These are phyloP conservation scores for Heterobasidion annosum DNA, from an alignment of 1,284 basidiomycete genomes.

Conservation along the genomic window DNA sequence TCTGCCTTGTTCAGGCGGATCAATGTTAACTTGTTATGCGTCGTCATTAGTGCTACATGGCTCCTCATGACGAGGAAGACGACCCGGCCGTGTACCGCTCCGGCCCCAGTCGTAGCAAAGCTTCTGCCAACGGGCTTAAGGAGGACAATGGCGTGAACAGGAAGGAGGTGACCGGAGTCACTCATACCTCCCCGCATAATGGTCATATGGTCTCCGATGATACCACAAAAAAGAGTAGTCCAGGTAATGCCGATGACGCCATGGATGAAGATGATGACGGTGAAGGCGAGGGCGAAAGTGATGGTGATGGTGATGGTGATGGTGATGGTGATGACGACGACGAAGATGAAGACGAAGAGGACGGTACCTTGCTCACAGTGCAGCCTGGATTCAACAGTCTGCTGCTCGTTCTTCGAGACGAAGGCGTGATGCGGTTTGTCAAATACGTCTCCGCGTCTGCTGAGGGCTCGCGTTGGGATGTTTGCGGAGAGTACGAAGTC, in stretches of 20 bases:
- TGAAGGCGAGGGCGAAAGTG: conserved; percentile 19
- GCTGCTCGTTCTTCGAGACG: conserved; percentile 85
- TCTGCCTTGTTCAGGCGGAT: neutral
- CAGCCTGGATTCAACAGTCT: conserved; percentile 90
- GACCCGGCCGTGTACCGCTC: conserved; percentile 92
- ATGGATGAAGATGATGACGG: conserved; percentile 17
- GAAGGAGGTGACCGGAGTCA: no score
- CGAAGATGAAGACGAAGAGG: conserved; percentile 66
- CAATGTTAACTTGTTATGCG: neutral
- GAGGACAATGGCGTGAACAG: conserved; percentile 13
- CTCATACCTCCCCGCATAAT: no score
- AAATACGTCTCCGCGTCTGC: conserved; percentile 90
- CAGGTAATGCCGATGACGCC: conserved; percentile 14
- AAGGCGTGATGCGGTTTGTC: conserved; percentile 89
- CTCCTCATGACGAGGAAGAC: conserved; percentile 86
- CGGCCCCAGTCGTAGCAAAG: conserved; percentile 40
- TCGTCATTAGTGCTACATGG: conserved; percentile 76
- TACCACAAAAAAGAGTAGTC: conserved; percentile 13
- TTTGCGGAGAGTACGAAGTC: conserved; percentile 85
- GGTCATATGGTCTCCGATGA: no score
- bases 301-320: conserved; percentile 9
- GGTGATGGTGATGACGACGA: neutral
- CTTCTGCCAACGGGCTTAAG: conserved; percentile 9
- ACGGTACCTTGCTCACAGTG: conserved; percentile 81
- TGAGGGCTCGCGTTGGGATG: conserved; percentile 83